Percentiles rank a stretch among this genome's conserved stretches.
These are phyloP conservation scores for Rhexocercosporidium sp. DNA, from an alignment of 2,329 filamentous ascomycete species.

Conservation along the genomic window DNA sequence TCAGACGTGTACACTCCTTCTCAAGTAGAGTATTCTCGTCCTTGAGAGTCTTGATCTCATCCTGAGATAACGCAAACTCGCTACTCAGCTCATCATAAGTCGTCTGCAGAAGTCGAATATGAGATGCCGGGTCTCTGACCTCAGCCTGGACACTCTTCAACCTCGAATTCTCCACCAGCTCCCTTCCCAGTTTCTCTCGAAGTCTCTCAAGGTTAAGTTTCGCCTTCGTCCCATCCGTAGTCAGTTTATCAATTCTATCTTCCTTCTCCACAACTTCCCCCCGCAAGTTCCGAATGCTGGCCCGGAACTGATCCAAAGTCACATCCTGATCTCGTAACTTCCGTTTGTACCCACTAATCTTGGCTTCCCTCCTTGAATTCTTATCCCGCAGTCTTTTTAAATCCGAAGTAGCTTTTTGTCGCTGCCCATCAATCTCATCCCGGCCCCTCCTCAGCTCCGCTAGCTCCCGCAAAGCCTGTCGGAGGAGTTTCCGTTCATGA, in stretches of 20 bases:
- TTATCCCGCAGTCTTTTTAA: background rate
- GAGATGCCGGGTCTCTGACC: background rate
- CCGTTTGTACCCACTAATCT: background rate
- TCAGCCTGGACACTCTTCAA: background rate
- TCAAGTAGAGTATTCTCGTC: background rate
- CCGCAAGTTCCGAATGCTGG: background rate
- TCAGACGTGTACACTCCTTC: background rate
- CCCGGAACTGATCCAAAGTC: background rate
- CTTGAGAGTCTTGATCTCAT: background rate
- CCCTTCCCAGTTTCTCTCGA: background rate
- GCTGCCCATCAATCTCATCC: conserved; percentile 1
- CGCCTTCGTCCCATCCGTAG: background rate
- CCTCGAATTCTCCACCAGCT: background rate
- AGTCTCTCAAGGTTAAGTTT: background rate
- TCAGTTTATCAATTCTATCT: background rate
- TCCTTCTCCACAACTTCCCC: background rate
- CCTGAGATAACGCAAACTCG: background rate
- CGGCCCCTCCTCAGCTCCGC: background rate
- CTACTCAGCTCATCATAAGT: background rate
- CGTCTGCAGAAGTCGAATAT: background rate
- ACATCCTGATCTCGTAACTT: background rate
- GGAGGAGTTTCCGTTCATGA: background rate
- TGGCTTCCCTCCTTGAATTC: background rate
- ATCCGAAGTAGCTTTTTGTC: background rate
- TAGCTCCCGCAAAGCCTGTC: background rate